Evolutionary conservation across 148 eudicot genomes (phyloP), one percentile per base, ranked within the genome.

Genomic region (Limonium bicolor): DNA sequence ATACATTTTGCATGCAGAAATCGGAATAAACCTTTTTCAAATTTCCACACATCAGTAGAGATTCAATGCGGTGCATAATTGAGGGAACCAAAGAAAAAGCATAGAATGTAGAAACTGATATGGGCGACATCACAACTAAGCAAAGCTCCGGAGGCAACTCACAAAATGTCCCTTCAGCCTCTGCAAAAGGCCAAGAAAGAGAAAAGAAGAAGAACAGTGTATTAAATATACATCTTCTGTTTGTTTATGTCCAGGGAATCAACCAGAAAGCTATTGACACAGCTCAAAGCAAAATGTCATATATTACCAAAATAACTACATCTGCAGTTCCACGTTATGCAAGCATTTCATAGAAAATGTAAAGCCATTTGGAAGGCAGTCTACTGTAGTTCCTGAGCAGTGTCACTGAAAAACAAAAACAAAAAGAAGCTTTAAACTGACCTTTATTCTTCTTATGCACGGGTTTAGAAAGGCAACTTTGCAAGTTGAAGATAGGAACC

Each of bases 121-220:
- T 38, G 5, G 95, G 99, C 30, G 93, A 70, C 87, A 90, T 77
- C 23, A 90, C 45, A 3, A 80, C 53, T 14, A 24, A 50, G 39
- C 87, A 80, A 14, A 84, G 65, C 58, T 90, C 95, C 10, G 99
- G 95, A 41, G 99, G 97, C 58, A 84, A 45, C 44, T 80, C 85
- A 22, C 67, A 77, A 2, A 40, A 51, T 26, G 67, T 30, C 37
- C 48, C 19, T 68, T 72, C 13, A 54, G 15, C 36, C 62, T 86
- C 80, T 59, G 73, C 58, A 61, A 18, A 45, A 30, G 26, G 37
- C 5, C 12, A 38, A 10, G 10, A 3, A 2, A 23, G 27, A 55
- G 31, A 13, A 3, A 5, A 16, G 3, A 3, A 27, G 16, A 23
- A 10, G n/a, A n/a, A n/a, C n/a, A n/a, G n/a, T n/a, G n/a, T n/a